Evolutionary conservation across 371 early-diverging fungal species (phyloP).

Genomic region (Syncephalastrum monosporum): DNA sequence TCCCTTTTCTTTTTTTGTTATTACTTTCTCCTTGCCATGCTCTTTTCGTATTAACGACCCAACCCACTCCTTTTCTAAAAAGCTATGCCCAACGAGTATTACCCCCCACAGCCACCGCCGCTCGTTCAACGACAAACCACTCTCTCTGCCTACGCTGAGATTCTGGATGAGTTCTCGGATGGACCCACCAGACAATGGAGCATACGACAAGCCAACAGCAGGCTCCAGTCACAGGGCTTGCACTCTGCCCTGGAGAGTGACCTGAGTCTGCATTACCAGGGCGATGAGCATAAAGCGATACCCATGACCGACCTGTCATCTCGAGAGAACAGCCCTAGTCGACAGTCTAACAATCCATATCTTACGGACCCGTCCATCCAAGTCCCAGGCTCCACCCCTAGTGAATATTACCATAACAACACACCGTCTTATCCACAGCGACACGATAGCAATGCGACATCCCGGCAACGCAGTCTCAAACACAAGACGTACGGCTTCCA

Average conservation of each 20-base stretch:
- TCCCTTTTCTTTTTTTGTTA: too few species aligned
- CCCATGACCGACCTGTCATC: slow-evolving; percentile 28
- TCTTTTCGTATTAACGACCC: too few species aligned
- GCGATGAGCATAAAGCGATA: slow-evolving; percentile 33
- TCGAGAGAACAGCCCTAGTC: slow-evolving; percentile 2
- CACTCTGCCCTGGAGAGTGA: slow-evolving; percentile 41
- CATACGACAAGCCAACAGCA: slow-evolving; percentile 48
- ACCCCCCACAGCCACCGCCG: slow-evolving; percentile 9
- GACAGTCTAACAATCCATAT: slow-evolving; percentile 36
- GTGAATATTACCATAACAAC: too few species aligned
- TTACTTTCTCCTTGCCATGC: too few species aligned
- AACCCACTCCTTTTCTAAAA: too few species aligned
- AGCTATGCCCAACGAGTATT: too few species aligned
- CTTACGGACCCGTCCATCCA: slow-evolving; percentile 5
- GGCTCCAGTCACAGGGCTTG: slow-evolving; percentile 29
- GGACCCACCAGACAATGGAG: slow-evolving; percentile 30
- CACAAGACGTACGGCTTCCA: slow-evolving; percentile 38
- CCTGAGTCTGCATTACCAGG: slow-evolving; percentile 27
- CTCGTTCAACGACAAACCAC: slow-evolving; percentile 18
- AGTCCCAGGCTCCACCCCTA: slow-evolving; percentile 6
- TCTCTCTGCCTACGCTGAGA: slow-evolving; percentile 19
- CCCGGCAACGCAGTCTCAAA: slow-evolving; percentile 17
- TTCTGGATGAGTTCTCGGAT: slow-evolving; percentile 16
- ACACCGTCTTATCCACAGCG: neutral
- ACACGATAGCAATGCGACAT: slow-evolving; percentile 1